These are phyloP conservation scores for Olyra latifolia DNA, from an alignment of 176 grass and related monocot species.

Conservation along the genomic window DNA sequence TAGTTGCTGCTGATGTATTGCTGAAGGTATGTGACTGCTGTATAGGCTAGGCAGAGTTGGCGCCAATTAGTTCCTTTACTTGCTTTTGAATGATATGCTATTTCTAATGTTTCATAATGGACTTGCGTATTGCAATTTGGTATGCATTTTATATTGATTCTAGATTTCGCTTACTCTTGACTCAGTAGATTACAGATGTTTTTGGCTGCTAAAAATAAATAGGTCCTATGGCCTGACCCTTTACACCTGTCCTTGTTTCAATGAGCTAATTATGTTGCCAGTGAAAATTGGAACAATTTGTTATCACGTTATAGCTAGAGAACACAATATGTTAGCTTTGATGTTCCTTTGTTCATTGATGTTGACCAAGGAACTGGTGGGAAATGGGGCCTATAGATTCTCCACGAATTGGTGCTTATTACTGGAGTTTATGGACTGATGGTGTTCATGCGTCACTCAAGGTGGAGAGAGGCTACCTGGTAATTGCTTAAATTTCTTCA, in stretches of 20 bases:
- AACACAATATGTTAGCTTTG: conserved; percentile 31
- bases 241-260: conserved; percentile 7
- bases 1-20: conserved; percentile 86
- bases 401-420: conserved; percentile 90
- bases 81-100: not conserved
- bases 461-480: conserved; percentile 96
- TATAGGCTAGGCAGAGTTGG: not conserved
- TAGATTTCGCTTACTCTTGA: not conserved
- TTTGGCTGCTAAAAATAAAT: conserved; percentile 5
- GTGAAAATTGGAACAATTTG: not conserved
- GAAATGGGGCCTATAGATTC: conserved; percentile 87
- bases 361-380: conserved; percentile 67
- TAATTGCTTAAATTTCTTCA: conserved; percentile 28
- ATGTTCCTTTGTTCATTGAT: conserved; percentile 76
- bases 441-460: conserved; percentile 94
- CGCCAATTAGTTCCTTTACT: not conserved
- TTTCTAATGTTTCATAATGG: not conserved
- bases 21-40: conserved; percentile 66
- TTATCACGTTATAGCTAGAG: not conserved
- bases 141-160: not conserved
- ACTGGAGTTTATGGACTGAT: conserved; percentile 82
- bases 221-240: not conserved
- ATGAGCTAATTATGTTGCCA: not conserved
- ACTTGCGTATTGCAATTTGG: not conserved
- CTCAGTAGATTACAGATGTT: not conserved